A percentile compares a stretch with the other conserved stretches of the same genome.
These are phyloP conservation scores for Talaromyces piceae DNA, from an alignment of 2,329 filamentous ascomycete species.

Conservation along the genomic window DNA sequence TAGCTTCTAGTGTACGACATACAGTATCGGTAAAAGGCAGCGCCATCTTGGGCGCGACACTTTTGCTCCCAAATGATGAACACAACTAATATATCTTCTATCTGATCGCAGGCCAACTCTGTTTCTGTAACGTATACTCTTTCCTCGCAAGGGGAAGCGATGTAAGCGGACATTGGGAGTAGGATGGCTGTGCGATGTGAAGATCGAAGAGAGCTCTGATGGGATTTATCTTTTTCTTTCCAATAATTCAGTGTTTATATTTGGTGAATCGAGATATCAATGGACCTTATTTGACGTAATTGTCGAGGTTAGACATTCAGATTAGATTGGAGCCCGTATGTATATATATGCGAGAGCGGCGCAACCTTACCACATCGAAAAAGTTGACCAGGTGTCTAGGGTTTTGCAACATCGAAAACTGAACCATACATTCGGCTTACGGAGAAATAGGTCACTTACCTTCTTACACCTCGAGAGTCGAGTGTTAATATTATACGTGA, in stretches of 20 bases:
- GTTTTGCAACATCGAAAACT: too few relatives aligned
- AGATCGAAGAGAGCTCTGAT: constrained; percentile 39
- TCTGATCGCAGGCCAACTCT: constrained; percentile 10
- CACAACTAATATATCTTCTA: constrained; percentile 20
- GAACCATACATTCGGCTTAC: too few relatives aligned
- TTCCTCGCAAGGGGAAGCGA: constrained; percentile 24
- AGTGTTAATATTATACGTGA: too few relatives aligned
- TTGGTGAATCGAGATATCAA: neutral
- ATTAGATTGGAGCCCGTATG: too few relatives aligned
- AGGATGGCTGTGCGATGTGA: constrained; percentile 21
- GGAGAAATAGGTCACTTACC: too few relatives aligned
- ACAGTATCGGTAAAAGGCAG: too few relatives aligned
- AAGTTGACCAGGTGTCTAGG: too few relatives aligned
- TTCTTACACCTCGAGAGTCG: too few relatives aligned
- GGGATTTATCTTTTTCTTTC: constrained; percentile 15
- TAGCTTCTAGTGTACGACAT: neutral
- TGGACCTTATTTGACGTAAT: neutral
- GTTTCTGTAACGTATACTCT: constrained; percentile 24
- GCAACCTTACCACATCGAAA: too few relatives aligned
- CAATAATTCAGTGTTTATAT: too few relatives aligned
- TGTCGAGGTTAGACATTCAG: too few relatives aligned
- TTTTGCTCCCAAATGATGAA: constrained; percentile 27
- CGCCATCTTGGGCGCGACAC: neutral
- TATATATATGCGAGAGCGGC: too few relatives aligned
- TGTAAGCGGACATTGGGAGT: constrained; percentile 4